These are phyloP conservation scores for Anthoceros angustus DNA, from an alignment of 225 moss, liverwort and hornwort genomes.

Conservation along the genomic window DNA sequence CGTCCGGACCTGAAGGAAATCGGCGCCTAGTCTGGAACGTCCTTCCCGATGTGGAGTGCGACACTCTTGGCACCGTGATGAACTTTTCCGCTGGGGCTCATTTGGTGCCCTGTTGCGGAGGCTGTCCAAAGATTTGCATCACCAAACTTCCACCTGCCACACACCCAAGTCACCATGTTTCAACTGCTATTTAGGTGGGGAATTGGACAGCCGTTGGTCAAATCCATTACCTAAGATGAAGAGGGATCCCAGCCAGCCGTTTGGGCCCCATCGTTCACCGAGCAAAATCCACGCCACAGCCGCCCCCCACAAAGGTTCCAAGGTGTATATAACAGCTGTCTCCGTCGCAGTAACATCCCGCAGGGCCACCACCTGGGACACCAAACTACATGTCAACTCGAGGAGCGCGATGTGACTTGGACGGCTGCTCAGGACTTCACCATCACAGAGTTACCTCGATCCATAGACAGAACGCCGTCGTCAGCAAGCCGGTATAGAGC, in stretches of 20 bases:
- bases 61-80: too few relatives aligned
- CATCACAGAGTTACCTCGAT: slow-evolving; percentile 32
- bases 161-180: too few relatives aligned
- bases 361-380: slow-evolving; percentile 47
- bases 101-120: too few relatives aligned
- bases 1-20: too few relatives aligned
- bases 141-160: too few relatives aligned
- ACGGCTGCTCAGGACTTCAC: too few relatives aligned
- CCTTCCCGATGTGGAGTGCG: too few relatives aligned
- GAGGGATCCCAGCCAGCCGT: slow-evolving; percentile 63
- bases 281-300: slow-evolving; percentile 63
- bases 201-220: neutral
- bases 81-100: too few relatives aligned
- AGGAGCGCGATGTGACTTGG: neutral
- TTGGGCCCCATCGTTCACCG: slow-evolving; percentile 71
- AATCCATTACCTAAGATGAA: slow-evolving; percentile 38
- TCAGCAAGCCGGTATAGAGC: slow-evolving; percentile 56
- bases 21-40: too few relatives aligned
- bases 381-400: neutral
- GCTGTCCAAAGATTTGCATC: too few relatives aligned
- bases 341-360: slow-evolving; percentile 71
- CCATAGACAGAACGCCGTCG: slow-evolving; percentile 58
- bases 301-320: slow-evolving; percentile 85
- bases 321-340: slow-evolving; percentile 65
- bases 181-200: too few relatives aligned